A percentile compares a stretch with the other conserved stretches of the same genome.
phyloP scores from a whole-genome alignment of 176 grass and related monocot species.

The Triticum timopheevii region DNA sequence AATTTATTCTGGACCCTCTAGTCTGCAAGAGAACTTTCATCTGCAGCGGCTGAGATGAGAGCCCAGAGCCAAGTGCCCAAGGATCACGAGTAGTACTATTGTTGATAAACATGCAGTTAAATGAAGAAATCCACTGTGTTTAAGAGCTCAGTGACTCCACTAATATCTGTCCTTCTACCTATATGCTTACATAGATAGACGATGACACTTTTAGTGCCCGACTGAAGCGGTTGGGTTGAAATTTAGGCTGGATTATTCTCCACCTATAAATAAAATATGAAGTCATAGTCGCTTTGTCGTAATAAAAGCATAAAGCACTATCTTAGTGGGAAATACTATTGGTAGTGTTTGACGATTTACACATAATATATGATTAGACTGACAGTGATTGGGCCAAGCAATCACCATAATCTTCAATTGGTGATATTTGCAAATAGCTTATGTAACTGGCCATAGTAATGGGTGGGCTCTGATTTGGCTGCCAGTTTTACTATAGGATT shows the following conservation, averaged over 20 bases:
- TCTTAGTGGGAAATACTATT: slow-evolving; percentile 46
- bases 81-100: background rate
- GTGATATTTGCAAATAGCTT: background rate
- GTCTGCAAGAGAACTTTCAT: background rate
- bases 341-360: slow-evolving; percentile 35
- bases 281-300: background rate
- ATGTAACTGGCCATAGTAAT: slow-evolving; percentile 36
- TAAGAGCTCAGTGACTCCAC: background rate
- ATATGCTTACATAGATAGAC: slow-evolving; percentile 2
- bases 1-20: background rate
- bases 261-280: slow-evolving; percentile 35
- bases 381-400: background rate
- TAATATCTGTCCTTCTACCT: slow-evolving; percentile 19
- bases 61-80: background rate
- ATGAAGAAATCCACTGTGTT: background rate
- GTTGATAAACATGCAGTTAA: background rate
- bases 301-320: slow-evolving; percentile 22
- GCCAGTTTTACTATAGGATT: slow-evolving; percentile 22
- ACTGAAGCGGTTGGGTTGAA: slow-evolving; percentile 25
- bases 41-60: background rate
- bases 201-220: slow-evolving; percentile 26
- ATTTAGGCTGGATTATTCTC: slow-evolving; percentile 11
- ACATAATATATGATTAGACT: slow-evolving; percentile 31
- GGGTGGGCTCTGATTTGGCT: background rate
- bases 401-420: background rate